phyloP scores from a whole-genome alignment of 371 early-diverging fungal species.

The Rhizopus delemar region DNA sequence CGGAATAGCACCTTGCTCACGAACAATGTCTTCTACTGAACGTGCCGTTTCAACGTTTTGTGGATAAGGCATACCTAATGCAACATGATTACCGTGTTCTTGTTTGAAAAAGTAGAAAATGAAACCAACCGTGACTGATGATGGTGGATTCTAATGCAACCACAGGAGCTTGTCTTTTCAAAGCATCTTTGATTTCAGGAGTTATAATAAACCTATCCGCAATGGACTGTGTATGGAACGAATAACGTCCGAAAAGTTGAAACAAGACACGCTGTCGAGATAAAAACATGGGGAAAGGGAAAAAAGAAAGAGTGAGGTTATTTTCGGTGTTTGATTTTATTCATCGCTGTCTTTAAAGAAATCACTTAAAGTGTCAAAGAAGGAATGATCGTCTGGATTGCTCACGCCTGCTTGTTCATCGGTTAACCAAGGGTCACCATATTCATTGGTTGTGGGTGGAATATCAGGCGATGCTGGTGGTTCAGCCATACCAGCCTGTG shows the following conservation, averaged over 20 bases:
- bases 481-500: neutral
- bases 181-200: slow-evolving; percentile 58
- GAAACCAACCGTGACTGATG: slow-evolving; percentile 82
- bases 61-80: slow-evolving; percentile 88
- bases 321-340: neutral
- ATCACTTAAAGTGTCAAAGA: slow-evolving; percentile 25
- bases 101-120: neutral
- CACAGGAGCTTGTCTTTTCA: slow-evolving; percentile 69
- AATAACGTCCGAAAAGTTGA: neutral
- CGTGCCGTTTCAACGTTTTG: slow-evolving; percentile 84
- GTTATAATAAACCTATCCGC: slow-evolving; percentile 25
- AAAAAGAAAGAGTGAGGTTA: slow-evolving; percentile 9
- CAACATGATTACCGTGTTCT: neutral
- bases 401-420: slow-evolving; percentile 50
- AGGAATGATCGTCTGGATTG: slow-evolving; percentile 34
- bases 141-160: slow-evolving; percentile 94
- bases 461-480: slow-evolving; percentile 13
- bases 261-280: neutral
- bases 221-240: slow-evolving; percentile 14
- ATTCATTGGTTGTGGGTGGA: slow-evolving; percentile 27
- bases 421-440: slow-evolving; percentile 42
- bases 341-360: slow-evolving; percentile 25
- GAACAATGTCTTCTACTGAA: slow-evolving; percentile 75
- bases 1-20: slow-evolving; percentile 74
- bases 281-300: slow-evolving; percentile 4